Evolutionary conservation across 176 grass and related monocot genomes (phyloP), one percentile per base, ranked within the genome.

Genomic region (Musa beccarii): DNA sequence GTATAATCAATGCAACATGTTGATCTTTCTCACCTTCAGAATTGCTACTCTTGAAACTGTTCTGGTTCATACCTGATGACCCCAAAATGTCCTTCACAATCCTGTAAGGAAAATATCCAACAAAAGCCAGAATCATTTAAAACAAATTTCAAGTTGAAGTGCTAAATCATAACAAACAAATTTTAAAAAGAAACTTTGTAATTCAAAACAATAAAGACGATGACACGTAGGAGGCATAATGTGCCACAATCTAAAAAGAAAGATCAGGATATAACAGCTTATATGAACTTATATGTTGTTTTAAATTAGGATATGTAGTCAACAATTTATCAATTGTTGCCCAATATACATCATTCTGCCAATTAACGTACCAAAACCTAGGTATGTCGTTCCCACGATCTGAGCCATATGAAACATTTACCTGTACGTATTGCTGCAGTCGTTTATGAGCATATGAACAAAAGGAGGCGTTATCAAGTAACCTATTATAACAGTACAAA

Each of bases 1-100:
- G 86, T 75, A 79, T 55, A 78, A 24, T 13, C 54, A 78, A 68
- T 24, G 89, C 85, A 57, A 10, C 78, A 64, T 81, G 72, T 79
- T 77, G 74, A 52, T 86, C 79, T 72, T 26, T 76, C 77, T 86
- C 78, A 17, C 19, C 12, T 69, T 19, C 53, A 52, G 75, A 2
- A 67, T 12, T 2, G 15, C 17, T 70, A 70, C 19, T 70, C 20
- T 51, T 70, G 17, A 10, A 21, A 70, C 8, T 51, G 16, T 70
- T 51, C 43, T 51, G 68, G n/a, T 49, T 51, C 34, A 51, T 10
- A 70, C 15, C 43, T 51, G 1, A 20, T 17, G 20, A 11, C 15
- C 16, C 16, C 49, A 70, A 70, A 51, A 20, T 70, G 17, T n/a
- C 14, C 16, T 70, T 70, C 21, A 19, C 68, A 52, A 70, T 70